Evolutionary conservation across 2,329 filamentous ascomycete genomes (phyloP).

Genomic region (Domatiomyces catenatus): DNA sequence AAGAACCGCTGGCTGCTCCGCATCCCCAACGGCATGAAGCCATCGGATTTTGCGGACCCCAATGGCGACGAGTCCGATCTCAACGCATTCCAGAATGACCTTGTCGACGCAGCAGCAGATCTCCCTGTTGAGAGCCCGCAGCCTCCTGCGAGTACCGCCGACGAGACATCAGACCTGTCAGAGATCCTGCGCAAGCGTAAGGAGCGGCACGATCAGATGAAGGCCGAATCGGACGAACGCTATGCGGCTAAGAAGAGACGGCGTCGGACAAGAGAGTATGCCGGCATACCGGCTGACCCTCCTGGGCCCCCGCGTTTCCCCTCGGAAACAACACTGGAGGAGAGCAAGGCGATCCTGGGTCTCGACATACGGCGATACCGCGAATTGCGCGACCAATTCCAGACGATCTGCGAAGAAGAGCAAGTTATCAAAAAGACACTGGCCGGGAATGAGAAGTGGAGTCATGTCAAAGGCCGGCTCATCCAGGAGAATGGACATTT

Average conservation of each 20-base stretch:
- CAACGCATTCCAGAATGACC: slow-evolving; percentile 11
- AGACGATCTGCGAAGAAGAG: slow-evolving; percentile 51
- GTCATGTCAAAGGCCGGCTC: slow-evolving; percentile 51
- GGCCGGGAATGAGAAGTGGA: slow-evolving; percentile 59
- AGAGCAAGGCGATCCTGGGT: slow-evolving; percentile 54
- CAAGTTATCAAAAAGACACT: slow-evolving; percentile 61
- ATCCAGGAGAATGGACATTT: slow-evolving; percentile 51
- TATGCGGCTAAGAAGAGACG: slow-evolving; percentile 51
- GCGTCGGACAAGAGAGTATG: slow-evolving; percentile 52
- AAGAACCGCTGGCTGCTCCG: slow-evolving; percentile 55
- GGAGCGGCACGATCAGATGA: slow-evolving; percentile 39
- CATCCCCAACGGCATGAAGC: slow-evolving; percentile 43
- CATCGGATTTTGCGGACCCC: slow-evolving; percentile 12
- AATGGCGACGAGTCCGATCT: slow-evolving; percentile 17
- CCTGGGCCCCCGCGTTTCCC: slow-evolving; percentile 58
- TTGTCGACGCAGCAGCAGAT: slow-evolving; percentile 16
- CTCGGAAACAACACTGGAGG: slow-evolving; percentile 67
- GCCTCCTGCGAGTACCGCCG: background rate
- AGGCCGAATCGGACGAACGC: slow-evolving; percentile 45
- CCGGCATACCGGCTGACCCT: slow-evolving; percentile 51
- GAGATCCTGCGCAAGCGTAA: slow-evolving; percentile 22
- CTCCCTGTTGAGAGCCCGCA: slow-evolving; percentile 6
- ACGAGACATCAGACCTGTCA: slow-evolving; percentile 17
- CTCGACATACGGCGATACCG: slow-evolving; percentile 51
- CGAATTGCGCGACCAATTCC: slow-evolving; percentile 50